These are phyloP conservation scores for Loxodes magnus DNA, from an alignment of 73 alveolate species.

Conservation along the genomic window DNA sequence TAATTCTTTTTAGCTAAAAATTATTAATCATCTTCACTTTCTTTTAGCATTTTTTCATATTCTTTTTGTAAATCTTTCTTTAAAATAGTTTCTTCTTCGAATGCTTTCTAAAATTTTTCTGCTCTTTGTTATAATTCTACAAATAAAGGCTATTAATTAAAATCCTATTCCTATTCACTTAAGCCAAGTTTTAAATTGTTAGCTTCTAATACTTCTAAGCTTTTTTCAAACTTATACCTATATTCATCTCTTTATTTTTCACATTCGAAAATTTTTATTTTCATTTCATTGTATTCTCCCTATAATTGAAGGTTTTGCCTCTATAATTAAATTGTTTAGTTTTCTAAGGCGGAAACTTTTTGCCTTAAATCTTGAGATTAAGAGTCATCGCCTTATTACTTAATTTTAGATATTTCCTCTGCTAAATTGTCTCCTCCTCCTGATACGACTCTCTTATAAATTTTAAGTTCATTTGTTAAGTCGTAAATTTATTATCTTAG, in stretches of 20 bases:
- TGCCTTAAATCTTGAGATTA: neutral
- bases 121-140: slow-evolving; percentile 1
- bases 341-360: neutral
- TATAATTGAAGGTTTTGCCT: slow-evolving; percentile 5
- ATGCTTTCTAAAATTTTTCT: slow-evolving; percentile 5
- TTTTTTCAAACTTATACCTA: slow-evolving; percentile 8
- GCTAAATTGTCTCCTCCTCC: slow-evolving; percentile 3
- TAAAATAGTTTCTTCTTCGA: slow-evolving; percentile 5
- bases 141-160: slow-evolving; percentile 10
- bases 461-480: slow-evolving; percentile 16
- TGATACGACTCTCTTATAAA: slow-evolving; percentile 21
- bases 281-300: slow-evolving; percentile 6
- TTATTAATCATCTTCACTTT: slow-evolving; percentile 18
- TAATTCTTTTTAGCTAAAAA: slow-evolving; percentile 20
- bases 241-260: slow-evolving; percentile 5
- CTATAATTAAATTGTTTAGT: neutral
- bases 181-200: slow-evolving; percentile 3
- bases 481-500: slow-evolving; percentile 47
- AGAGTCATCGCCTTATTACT: neutral
- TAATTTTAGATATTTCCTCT: neutral
- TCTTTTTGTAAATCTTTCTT: slow-evolving; percentile 18
- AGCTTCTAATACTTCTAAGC: slow-evolving; percentile 14
- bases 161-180: slow-evolving; percentile 1
- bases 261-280: slow-evolving; percentile 12
- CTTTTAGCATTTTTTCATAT: slow-evolving; percentile 15